These are phyloP conservation scores for Sungouiella blattae DNA, from an alignment of 805 yeast species.

Conservation along the genomic window DNA sequence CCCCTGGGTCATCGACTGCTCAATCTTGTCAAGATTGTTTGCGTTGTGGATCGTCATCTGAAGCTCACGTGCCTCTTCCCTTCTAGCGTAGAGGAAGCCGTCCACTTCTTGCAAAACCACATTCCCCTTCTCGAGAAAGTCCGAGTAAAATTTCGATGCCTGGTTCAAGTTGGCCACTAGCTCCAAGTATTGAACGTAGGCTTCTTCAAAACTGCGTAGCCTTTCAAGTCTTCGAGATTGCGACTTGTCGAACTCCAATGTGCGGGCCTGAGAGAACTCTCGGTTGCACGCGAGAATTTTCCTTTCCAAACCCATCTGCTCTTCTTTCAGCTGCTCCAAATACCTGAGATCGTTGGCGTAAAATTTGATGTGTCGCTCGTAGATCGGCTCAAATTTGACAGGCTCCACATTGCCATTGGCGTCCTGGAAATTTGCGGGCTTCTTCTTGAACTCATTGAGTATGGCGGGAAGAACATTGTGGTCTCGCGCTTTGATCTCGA, in stretches of 20 bases:
- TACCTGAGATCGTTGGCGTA: conserved; percentile 50
- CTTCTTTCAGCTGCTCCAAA: conserved; percentile 36
- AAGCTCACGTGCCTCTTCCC: conserved; percentile 51
- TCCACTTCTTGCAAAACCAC: conserved; percentile 47
- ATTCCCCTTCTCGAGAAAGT: conserved; percentile 47
- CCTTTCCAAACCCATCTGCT: conserved; percentile 21
- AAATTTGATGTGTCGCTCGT: conserved; percentile 39
- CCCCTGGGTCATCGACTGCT: conserved; percentile 8
- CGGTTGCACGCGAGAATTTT: conserved; percentile 14
- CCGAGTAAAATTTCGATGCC: conserved; percentile 69
- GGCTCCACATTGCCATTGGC: conserved; percentile 20
- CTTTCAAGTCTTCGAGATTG: conserved; percentile 43
- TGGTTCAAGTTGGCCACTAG: conserved; percentile 58
- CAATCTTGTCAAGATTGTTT: conserved; percentile 12
- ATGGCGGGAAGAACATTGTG: conserved; percentile 51
- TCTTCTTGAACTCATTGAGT: conserved; percentile 42
- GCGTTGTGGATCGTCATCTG: conserved; percentile 25
- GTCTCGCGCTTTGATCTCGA: conserved; percentile 45
- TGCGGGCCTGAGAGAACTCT: conserved; percentile 9
- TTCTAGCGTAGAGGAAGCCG: conserved; percentile 46
- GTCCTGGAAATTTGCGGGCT: conserved; percentile 12
- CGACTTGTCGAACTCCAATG: conserved; percentile 12
- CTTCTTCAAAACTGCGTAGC: conserved; percentile 49
- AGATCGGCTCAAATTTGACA: conserved; percentile 33
- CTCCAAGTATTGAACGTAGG: conserved; percentile 50